These are phyloP conservation scores for Phylloboletellus chloephorus DNA, from an alignment of 1,284 basidiomycete species.

Conservation along the genomic window DNA sequence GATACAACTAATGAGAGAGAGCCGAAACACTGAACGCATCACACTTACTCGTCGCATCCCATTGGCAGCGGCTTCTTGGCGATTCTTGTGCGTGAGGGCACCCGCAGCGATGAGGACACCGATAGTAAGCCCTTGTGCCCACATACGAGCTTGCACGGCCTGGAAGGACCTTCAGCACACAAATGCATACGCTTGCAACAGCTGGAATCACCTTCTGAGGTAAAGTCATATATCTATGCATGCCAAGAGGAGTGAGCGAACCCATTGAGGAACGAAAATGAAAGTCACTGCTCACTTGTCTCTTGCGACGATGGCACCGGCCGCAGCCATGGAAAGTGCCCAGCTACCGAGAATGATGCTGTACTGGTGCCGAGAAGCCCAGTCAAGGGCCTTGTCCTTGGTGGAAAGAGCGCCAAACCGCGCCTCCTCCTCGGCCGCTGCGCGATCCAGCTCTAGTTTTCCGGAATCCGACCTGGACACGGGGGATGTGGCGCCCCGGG, in stretches of 20 bases:
- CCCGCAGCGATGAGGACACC: slow-evolving; percentile 73
- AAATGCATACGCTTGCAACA: not conserved
- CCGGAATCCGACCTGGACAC: slow-evolving; percentile 59
- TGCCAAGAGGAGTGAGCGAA: not conserved
- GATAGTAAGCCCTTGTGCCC: slow-evolving; percentile 79
- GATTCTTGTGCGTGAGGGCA: slow-evolving; percentile 49
- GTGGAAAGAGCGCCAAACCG: slow-evolving; percentile 57
- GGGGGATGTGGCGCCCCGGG: no score
- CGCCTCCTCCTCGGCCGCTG: slow-evolving; percentile 41
- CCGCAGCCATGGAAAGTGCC: slow-evolving; percentile 68
- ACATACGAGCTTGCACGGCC: slow-evolving; percentile 91
- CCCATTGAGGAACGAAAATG: not conserved
- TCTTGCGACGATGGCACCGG: slow-evolving; percentile 67
- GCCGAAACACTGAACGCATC: not conserved
- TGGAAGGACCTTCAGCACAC: slow-evolving; percentile 46
- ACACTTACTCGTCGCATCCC: slow-evolving; percentile 24
- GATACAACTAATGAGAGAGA: not conserved
- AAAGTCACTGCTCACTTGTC: slow-evolving; percentile 47
- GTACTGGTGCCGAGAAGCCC: slow-evolving; percentile 74
- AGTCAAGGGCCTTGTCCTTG: slow-evolving; percentile 66
- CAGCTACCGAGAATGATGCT: slow-evolving; percentile 78
- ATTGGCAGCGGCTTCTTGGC: slow-evolving; percentile 30
- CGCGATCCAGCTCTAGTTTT: slow-evolving; percentile 53
- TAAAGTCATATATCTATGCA: slow-evolving; percentile 44
- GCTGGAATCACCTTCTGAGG: slow-evolving; percentile 46